These are phyloP conservation scores for Chaetoceros tenuissimus DNA, from an alignment of 108 stramenopile genomes.

Conservation along the genomic window DNA sequence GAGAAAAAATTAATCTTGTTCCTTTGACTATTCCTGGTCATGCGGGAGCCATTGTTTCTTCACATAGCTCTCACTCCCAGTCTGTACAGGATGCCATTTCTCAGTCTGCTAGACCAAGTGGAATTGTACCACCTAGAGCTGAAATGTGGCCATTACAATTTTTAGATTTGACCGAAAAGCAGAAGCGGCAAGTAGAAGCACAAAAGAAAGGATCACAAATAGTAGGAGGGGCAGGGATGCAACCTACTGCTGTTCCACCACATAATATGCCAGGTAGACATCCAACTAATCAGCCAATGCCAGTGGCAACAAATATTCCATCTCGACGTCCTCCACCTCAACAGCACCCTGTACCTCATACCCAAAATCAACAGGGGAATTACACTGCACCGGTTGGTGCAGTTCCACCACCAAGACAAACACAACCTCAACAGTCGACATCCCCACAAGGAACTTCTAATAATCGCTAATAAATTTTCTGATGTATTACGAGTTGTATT, in stretches of 20 bases:
- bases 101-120: slow-evolving; percentile 25
- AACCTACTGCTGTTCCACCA: neutral
- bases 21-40: slow-evolving; percentile 44
- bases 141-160: slow-evolving; percentile 81
- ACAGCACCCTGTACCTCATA: too few relatives aligned
- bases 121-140: too few relatives aligned
- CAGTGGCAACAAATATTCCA: neutral
- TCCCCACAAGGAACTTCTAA: neutral
- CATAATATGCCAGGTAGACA: neutral
- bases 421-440: neutral
- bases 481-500: neutral
- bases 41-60: slow-evolving; percentile 27
- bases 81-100: slow-evolving; percentile 50
- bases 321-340: too few relatives aligned
- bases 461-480: neutral
- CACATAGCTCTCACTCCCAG: slow-evolving; percentile 64
- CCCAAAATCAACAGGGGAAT: too few relatives aligned
- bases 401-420: neutral
- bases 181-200: slow-evolving; percentile 4
- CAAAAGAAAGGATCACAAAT: neutral
- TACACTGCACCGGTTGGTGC: too few relatives aligned
- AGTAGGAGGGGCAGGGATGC: neutral
- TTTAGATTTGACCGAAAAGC: slow-evolving; percentile 54
- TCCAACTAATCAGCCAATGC: neutral
- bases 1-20: slow-evolving; percentile 24